Percentiles rank a stretch among this genome's conserved stretches.
Evolutionary conservation across 108 stramenopile species (phyloP).

Genomic region (Skeletonema costatum): DNA sequence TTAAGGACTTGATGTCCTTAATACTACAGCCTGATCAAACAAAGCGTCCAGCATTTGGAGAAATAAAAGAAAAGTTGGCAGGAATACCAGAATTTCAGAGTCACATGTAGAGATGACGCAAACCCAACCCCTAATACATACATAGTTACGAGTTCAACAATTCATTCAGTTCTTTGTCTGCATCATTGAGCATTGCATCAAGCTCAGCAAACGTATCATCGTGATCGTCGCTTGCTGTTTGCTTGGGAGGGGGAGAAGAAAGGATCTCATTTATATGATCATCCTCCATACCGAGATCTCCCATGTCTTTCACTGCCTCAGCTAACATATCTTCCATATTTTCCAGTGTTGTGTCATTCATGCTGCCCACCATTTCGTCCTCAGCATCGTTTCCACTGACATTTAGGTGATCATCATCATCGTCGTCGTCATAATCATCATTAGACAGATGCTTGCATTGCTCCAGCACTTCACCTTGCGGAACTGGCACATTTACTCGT

Average conservation of each 20-base stretch:
- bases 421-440: constrained; percentile 55
- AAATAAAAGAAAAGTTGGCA: constrained; percentile 9
- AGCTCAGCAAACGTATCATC: constrained; percentile 77
- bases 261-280: constrained; percentile 46
- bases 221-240: constrained; percentile 25
- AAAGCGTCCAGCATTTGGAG: constrained; percentile 12
- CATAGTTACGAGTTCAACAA: constrained; percentile 65
- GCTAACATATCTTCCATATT: constrained; percentile 68
- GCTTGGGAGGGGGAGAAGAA: constrained; percentile 31
- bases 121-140: too few relatives aligned
- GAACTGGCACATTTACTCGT: constrained; percentile 32
- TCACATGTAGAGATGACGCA: too few relatives aligned
- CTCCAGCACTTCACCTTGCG: constrained; percentile 74
- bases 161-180: constrained; percentile 82
- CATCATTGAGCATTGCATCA: constrained; percentile 83
- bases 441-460: constrained; percentile 38
- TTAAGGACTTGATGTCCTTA: constrained; percentile 13
- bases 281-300: constrained; percentile 52
- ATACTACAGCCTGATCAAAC: constrained; percentile 20
- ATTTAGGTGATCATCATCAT: not conserved
- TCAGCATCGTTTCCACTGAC: constrained; percentile 25
- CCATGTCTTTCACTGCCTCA: constrained; percentile 75
- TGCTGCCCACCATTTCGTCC: constrained; percentile 44
- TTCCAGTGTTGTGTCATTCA: constrained; percentile 35
- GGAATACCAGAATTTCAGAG: constrained; percentile 13